Evolutionary conservation across 495 filamentous ascomycete species (phyloP), one percentile per base, ranked within the genome.

Genomic region (Podospora tetraspora): DNA sequence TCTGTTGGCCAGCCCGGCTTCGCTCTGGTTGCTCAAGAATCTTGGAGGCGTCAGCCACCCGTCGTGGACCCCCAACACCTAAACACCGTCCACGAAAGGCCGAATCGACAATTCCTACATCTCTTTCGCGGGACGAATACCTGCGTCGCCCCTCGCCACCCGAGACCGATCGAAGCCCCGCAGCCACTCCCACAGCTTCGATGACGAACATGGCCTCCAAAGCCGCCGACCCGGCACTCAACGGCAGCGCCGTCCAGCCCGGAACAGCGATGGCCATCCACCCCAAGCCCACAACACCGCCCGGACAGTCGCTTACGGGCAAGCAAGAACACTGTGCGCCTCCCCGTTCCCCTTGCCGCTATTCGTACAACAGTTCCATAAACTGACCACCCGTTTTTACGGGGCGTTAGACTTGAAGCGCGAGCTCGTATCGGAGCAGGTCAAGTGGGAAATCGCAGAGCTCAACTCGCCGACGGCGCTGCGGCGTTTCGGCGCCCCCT

Each of bases 241-340:
- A 66, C 59, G 69, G 66, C 25, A 27, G 13, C 64, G 64, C 67
- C 22, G 52, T 70, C 19, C 62, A 68, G 19, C 57, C 73, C n/a
- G 69, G 62, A n/a, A 25, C 57, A n/a, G 66, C 63, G 25, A 61
- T 74, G 59, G 68, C 73, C 43, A 64, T 73, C 24, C 71, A 67
- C 37, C 22, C 68, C 27, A 62, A 68, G 57, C 43, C 68, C 16
- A 25, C 62, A 23, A 29, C 66, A 25, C 63, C 63, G 57, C 74
- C 77, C 13, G 69, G 70, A 61, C 80, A 83, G 68, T 73, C 75
- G 32, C 80, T 99, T 70, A 97, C 93, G 2, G 95, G 95, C 66
- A 98, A 97, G 80, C 96, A 99, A 85, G 95, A 99, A 79, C 96
- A 99, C 77, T 99, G 94, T 97, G 78, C 67, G 79, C 61, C 22